Evolutionary conservation across 2,329 filamentous ascomycete species (phyloP), one percentile per base, ranked within the genome.

Genomic region (Pseudogymnoascus sp.): DNA sequence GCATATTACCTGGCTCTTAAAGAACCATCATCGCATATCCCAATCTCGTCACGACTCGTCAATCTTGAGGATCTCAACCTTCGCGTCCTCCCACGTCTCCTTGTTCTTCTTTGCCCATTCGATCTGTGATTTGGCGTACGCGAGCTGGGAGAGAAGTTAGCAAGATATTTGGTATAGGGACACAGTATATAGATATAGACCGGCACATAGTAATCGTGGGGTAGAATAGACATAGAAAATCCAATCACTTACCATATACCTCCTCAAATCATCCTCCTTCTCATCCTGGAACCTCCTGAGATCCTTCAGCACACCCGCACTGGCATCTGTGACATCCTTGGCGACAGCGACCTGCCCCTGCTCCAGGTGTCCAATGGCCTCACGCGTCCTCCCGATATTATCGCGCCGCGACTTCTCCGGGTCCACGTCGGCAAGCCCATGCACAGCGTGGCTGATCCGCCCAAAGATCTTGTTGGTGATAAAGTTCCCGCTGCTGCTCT

Each of bases 381-480:
- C 94, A 67, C 88, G 87, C 0, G 94, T 99, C 81, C 97, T 97
- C 40, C 93, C 92, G 69, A 99, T 97, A 67, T 91, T 89, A 74
- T 99, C 94, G 62, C 94, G 84, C 62, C 94, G 83, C 47, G 92
- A 96, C 66, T 92, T 83, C 77, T 99, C 94, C 0, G 94, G 94
- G 72, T 99, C 94, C 44, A 95, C 91, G 73, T 99, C 94, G 1
- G 94, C 93, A 70, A 97, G 93, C 3, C 94, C 94, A 72, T 97
- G 91, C 35, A 97, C 91, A 0, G 94, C 94, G 76, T 99, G 93
- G 63, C 91, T 95, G 66, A 99, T 88, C 10, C 92, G 90, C 0
- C 93, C 94, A 74, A 99, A 97, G 61, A 99, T 91, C 77, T 93
- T 96, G 72, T 86, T 87, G 1, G 92, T 92, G 66, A 97, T 92